Percentiles rank a stretch among this genome's conserved stretches.
Evolutionary conservation across 2,329 filamentous ascomycete genomes (phyloP).

Genomic region (Leptoxyphium fumago): DNA sequence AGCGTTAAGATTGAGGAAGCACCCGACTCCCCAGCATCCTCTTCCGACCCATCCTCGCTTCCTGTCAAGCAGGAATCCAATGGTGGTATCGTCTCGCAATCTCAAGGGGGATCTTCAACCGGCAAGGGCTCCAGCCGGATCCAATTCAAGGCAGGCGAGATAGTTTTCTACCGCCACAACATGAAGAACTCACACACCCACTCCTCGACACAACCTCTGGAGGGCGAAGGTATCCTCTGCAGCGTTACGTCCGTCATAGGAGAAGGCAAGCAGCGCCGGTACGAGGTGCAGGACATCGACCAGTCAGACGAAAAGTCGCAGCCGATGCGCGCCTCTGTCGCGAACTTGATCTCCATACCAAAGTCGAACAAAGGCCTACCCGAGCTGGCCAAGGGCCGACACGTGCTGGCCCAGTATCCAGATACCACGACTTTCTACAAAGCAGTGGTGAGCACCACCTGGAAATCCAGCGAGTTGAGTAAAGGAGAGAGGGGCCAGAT

Average conservation of each 20-base stretch:
- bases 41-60: background rate
- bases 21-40: slow-evolving; percentile 26
- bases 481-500: slow-evolving; percentile 16
- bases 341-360: slow-evolving; percentile 32
- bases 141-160: slow-evolving; percentile 25
- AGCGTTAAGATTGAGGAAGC: slow-evolving; percentile 37
- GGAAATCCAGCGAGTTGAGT: slow-evolving; percentile 22
- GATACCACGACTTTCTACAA: slow-evolving; percentile 40
- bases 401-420: slow-evolving; percentile 37
- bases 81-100: background rate
- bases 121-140: slow-evolving; percentile 2
- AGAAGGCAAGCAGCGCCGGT: slow-evolving; percentile 38
- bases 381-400: slow-evolving; percentile 26
- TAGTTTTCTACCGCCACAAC: slow-evolving; percentile 37
- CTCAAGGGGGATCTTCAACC: slow-evolving; percentile 1
- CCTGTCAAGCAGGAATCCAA: background rate
- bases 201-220: slow-evolving; percentile 18
- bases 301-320: slow-evolving; percentile 16
- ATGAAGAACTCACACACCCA: slow-evolving; percentile 11
- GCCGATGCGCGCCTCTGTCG: slow-evolving; percentile 32
- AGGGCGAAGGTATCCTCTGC: slow-evolving; percentile 38
- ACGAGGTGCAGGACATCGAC: slow-evolving; percentile 38
- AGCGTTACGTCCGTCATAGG: slow-evolving; percentile 37
- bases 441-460: slow-evolving; percentile 32
- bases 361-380: slow-evolving; percentile 25